Evolutionary conservation across 805 yeast species (phyloP).

Genomic region (Cyberlindnera misumaiensis): DNA sequence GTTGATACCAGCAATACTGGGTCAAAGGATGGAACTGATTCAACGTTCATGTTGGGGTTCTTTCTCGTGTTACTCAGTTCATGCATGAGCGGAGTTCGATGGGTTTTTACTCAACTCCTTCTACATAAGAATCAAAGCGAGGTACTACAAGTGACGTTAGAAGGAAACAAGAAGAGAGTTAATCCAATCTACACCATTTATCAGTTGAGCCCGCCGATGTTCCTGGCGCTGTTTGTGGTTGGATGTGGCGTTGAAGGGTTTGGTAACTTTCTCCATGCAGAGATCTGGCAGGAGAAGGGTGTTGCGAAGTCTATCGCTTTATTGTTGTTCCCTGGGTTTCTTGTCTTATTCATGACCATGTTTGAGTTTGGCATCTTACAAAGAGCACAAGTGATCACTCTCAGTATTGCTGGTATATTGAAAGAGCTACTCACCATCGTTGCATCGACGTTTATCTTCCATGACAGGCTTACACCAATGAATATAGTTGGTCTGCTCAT

Average conservation of each 20-base stretch:
- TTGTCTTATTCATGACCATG: slow-evolving; percentile 86
- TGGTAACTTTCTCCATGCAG: slow-evolving; percentile 39
- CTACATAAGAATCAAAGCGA: slow-evolving; percentile 48
- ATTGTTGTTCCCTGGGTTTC: slow-evolving; percentile 71
- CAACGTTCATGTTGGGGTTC: slow-evolving; percentile 47
- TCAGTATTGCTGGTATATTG: slow-evolving; percentile 87
- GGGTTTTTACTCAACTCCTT: slow-evolving; percentile 90
- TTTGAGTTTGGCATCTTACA: slow-evolving; percentile 81
- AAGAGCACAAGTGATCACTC: slow-evolving; percentile 75
- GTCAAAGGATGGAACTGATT: slow-evolving; percentile 16
- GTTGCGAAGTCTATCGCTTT: slow-evolving; percentile 45
- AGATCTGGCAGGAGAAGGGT: slow-evolving; percentile 64
- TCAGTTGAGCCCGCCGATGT: slow-evolving; percentile 83
- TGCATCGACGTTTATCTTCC: slow-evolving; percentile 60
- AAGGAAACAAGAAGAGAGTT: slow-evolving; percentile 23
- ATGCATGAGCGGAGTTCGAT: slow-evolving; percentile 80
- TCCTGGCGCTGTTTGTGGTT: slow-evolving; percentile 47
- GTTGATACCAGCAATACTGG: slow-evolving; percentile 38
- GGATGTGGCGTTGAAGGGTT: slow-evolving; percentile 72
- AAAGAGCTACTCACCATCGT: slow-evolving; percentile 83
- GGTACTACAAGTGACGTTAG: slow-evolving; percentile 3
- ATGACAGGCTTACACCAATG: slow-evolving; percentile 59
- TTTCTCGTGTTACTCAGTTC: slow-evolving; percentile 70
- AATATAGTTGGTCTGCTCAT: slow-evolving; percentile 70
- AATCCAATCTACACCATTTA: slow-evolving; percentile 82